These are phyloP conservation scores for Curvularia verruculosa DNA, from an alignment of 2,329 filamentous ascomycete genomes.

Conservation along the genomic window DNA sequence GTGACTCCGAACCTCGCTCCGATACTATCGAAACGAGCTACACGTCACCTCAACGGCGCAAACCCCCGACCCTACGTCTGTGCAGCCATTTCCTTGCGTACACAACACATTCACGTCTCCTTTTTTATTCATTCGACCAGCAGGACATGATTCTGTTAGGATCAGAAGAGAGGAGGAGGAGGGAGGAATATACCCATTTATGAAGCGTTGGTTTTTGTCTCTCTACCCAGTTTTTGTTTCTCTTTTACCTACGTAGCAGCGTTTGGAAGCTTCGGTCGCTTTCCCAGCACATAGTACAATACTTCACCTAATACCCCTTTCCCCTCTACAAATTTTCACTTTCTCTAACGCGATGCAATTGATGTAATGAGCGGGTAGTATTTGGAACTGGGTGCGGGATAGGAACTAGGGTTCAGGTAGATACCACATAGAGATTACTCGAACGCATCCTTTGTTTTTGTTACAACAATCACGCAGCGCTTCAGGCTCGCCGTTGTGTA, in stretches of 20 bases:
- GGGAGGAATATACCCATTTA: slow-evolving; percentile 19
- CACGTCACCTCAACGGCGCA: slow-evolving; percentile 45
- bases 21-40: slow-evolving; percentile 35
- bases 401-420: slow-evolving; percentile 1
- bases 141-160: neutral
- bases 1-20: slow-evolving; percentile 48
- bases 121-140: slow-evolving; percentile 3
- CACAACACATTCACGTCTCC: slow-evolving; percentile 1
- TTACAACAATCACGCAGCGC: neutral
- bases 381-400: neutral
- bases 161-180: slow-evolving; percentile 4
- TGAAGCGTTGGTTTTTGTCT: slow-evolving; percentile 15
- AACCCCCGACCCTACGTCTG: slow-evolving; percentile 18
- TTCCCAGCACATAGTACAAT: slow-evolving; percentile 5
- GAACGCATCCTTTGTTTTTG: neutral
- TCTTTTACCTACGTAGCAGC: slow-evolving; percentile 8
- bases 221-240: slow-evolving; percentile 1
- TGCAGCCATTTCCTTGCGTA: slow-evolving; percentile 28
- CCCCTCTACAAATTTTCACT: neutral
- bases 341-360: slow-evolving; percentile 13
- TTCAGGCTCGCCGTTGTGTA: neutral
- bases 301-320: slow-evolving; percentile 15
- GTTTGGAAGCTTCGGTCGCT: slow-evolving; percentile 4
- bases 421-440: slow-evolving; percentile 15
- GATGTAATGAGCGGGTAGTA: slow-evolving; percentile 13